Base-by-base conservation (phyloP, 352 stramenopile species). In the Phytopythium chamaehyphon region DNA sequence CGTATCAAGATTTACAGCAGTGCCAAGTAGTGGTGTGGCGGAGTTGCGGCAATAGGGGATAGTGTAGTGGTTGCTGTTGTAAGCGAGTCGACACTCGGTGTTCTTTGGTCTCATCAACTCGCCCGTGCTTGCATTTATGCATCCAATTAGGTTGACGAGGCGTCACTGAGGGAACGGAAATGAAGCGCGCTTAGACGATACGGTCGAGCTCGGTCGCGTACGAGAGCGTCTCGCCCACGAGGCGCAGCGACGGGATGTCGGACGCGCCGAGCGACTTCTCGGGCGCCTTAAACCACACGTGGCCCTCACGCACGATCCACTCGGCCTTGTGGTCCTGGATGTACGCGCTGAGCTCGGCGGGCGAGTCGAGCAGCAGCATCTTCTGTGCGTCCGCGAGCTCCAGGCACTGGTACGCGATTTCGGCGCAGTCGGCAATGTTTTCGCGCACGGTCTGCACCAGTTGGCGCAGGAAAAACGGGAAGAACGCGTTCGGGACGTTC, bases 141-240 rank as follows among this genome's bases (percentile, higher is more conserved):
- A 33, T 33, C 28, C 28, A 10, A 5, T 33, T 33, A 33, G 28
- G 28, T n/a, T 33, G 28, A 33, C 5, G 28, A 33, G 28, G 5
- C 9, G 9, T 33, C 28, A 33, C 28, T 33, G 28, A 5, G 28
- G 28, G 28, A 9, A 33, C 28, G 28, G 28, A 9, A 33, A 33
- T 9, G 28, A 9, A 33, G 28, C 28, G 8, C 46, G 14, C 44
- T 61, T 92, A 96, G 47, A 97, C 88, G 58, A 97, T 97, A 57
- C 88, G 84, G 64, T 97, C 88, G 44, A 98, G 77, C 68, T 98
- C 95, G 28, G 93, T 98, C 26, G 95, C 95, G 73, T 98, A 98
- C 62, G 85, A 96, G 21, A 98, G 76, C 58, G 77, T 98, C 70
- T 98, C 94, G 19, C 86, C 73, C 42, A 98, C 96, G 46, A 98